These are phyloP conservation scores for Paraglomus brasilianum DNA, from an alignment of 192 early-diverging fungal species.

Conservation along the genomic window DNA sequence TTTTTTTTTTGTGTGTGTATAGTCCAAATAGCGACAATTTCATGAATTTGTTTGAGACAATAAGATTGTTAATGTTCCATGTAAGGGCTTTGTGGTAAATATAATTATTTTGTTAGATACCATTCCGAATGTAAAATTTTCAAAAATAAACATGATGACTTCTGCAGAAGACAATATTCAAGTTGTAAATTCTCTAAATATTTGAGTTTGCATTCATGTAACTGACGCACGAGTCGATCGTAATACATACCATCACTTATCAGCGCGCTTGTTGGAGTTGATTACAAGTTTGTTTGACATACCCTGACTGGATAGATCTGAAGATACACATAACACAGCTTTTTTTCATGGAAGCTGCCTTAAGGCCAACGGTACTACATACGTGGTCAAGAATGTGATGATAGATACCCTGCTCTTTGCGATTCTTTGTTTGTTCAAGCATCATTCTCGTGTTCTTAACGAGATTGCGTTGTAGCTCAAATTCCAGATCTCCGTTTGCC, in stretches of 20 bases:
- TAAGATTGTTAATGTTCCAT: conserved; percentile 27
- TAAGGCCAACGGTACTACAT: conserved; percentile 17
- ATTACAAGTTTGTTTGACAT: conserved; percentile 12
- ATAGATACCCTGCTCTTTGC: conserved; percentile 7
- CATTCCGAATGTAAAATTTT: conserved; percentile 12
- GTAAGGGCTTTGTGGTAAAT: conserved; percentile 1
- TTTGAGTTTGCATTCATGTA: not conserved
- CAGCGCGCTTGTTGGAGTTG: conserved; percentile 8
- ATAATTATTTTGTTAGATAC: conserved; percentile 2
- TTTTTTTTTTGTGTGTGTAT: too few species aligned
- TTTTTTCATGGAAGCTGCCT: conserved; percentile 14
- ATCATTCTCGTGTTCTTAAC: conserved; percentile 23
- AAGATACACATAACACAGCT: conserved; percentile 23
- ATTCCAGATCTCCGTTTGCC: conserved; percentile 21
- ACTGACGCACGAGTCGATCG: not conserved
- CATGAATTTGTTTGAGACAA: conserved; percentile 5
- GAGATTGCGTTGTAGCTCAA: conserved; percentile 27
- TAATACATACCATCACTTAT: conserved; percentile 27
- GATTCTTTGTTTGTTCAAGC: not conserved
- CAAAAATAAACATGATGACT: conserved; percentile 33
- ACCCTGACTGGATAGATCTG: conserved; percentile 27
- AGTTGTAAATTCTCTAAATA: not conserved
- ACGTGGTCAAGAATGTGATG: conserved; percentile 34
- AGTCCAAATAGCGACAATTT: conserved; percentile 22
- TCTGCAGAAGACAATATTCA: not conserved